These are phyloP conservation scores for Kurtzmaniella natalensis DNA, from an alignment of 1,139 yeast genomes.

Conservation along the genomic window DNA sequence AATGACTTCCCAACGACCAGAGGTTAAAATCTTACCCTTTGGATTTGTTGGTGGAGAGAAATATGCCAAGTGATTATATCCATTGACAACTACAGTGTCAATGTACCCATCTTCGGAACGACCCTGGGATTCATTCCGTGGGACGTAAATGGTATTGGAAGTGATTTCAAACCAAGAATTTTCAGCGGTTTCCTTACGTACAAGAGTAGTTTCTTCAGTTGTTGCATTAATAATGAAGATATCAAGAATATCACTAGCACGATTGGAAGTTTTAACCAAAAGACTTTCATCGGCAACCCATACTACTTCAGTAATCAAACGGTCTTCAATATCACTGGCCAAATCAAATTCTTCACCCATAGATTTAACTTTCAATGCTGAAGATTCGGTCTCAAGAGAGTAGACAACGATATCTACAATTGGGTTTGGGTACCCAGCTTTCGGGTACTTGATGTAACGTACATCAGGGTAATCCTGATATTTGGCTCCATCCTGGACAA, in stretches of 20 bases:
- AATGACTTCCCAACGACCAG: constrained; percentile 53
- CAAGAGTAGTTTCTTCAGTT: constrained; percentile 22
- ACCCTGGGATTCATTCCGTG: constrained; percentile 47
- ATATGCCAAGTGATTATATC: constrained; percentile 54
- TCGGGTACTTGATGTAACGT: constrained; percentile 39
- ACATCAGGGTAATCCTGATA: constrained; percentile 39
- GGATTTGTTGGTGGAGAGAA: constrained; percentile 50
- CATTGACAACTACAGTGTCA: constrained; percentile 49
- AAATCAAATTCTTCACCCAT: background rate
- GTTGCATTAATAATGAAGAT: constrained; percentile 34
- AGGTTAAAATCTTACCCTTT: constrained; percentile 37
- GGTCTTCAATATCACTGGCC: background rate
- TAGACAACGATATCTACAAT: constrained; percentile 35
- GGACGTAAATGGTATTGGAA: constrained; percentile 65
- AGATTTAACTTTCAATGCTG: background rate
- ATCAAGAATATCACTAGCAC: constrained; percentile 41
- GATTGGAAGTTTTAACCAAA: constrained; percentile 37
- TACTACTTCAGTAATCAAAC: constrained; percentile 36
- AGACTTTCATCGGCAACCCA: constrained; percentile 37
- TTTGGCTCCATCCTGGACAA: constrained; percentile 38
- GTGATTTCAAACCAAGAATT: constrained; percentile 76
- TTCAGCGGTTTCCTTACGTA: constrained; percentile 34
- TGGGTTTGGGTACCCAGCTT: constrained; percentile 45
- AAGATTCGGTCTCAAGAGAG: constrained; percentile 16
- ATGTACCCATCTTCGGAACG: constrained; percentile 49